Conservation (phyloP, 768 basidiomycete species). For the Lentinula edodes region DNA sequence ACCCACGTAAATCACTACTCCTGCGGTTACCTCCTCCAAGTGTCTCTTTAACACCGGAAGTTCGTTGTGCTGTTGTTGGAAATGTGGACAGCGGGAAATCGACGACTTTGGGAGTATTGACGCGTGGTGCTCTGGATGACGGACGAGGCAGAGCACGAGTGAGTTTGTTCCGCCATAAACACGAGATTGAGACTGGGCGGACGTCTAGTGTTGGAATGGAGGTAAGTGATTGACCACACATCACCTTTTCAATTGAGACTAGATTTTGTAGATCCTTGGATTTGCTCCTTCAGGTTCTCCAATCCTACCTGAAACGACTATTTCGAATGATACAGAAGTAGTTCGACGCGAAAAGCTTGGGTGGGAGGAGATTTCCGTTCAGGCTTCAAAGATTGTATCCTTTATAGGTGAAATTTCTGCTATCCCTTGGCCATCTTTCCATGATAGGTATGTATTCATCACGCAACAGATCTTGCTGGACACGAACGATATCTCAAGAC, state of each 20-base stretch:
- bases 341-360: constrained; percentile 81
- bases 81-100: constrained; percentile 95
- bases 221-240: constrained; percentile 36
- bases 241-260: neutral
- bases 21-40: constrained; percentile 72
- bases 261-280: constrained; percentile 66
- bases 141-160: constrained; percentile 81
- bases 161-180: constrained; percentile 91
- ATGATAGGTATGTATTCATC: neutral
- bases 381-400: constrained; percentile 87
- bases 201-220: constrained; percentile 98
- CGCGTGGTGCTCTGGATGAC: constrained; percentile 84
- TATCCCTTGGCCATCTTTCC: neutral
- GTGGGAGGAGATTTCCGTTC: constrained; percentile 92
- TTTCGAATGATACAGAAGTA: constrained; percentile 54
- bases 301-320: constrained; percentile 63
- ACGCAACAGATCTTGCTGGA: constrained; percentile 75
- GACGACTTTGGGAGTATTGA: constrained; percentile 90
- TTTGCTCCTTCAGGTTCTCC: constrained; percentile 74
- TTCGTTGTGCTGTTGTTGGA: constrained; percentile 92
- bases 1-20: constrained; percentile 55
- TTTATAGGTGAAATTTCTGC: constrained; percentile 73
- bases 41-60: constrained; percentile 80
- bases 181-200: constrained; percentile 93
- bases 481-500: constrained; percentile 93